Evolutionary conservation across 352 stramenopile species (phyloP).

Genomic region (Globisporangium paddicum): DNA sequence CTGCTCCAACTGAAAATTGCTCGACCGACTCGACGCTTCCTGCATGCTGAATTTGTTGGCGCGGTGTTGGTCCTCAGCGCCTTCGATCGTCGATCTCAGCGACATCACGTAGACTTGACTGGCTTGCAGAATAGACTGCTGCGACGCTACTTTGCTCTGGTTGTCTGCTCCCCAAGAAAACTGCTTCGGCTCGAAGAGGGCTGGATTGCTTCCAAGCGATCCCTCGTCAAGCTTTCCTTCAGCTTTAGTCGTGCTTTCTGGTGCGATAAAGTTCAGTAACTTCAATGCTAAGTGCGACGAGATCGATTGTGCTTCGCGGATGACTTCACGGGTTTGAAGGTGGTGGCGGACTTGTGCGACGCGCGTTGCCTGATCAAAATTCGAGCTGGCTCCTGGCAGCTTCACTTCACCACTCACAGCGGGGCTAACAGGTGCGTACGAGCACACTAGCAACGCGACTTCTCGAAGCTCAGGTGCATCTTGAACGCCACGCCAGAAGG

Average conservation of each 20-base stretch:
- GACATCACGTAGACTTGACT: conserved; percentile 4
- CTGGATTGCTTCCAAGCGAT: not conserved
- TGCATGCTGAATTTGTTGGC: not conserved
- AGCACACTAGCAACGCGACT: conserved; percentile 13
- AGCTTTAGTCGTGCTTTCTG: not conserved
- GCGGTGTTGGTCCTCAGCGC: not conserved
- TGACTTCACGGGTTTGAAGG: not conserved
- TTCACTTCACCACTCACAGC: not conserved
- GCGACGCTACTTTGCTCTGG: not conserved
- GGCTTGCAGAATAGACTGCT: not conserved
- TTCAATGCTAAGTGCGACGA: not conserved
- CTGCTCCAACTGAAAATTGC: not conserved
- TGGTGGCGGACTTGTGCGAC: conserved; percentile 11
- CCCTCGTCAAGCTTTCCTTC: not conserved
- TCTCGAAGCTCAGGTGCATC: conserved; percentile 6
- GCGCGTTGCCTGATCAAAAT: conserved; percentile 1
- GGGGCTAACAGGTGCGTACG: conserved; percentile 7
- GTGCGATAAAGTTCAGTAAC: conserved; percentile 8
- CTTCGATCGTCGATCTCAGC: not conserved
- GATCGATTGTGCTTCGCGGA: not conserved
- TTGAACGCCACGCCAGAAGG: conserved; percentile 13
- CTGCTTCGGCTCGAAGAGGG: not conserved
- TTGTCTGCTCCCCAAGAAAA: not conserved
- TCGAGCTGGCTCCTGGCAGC: not conserved
- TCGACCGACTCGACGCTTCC: not conserved